Conservation (phyloP, 2,329 filamentous ascomycete genomes). For the Arthroderma uncinatum region DNA sequence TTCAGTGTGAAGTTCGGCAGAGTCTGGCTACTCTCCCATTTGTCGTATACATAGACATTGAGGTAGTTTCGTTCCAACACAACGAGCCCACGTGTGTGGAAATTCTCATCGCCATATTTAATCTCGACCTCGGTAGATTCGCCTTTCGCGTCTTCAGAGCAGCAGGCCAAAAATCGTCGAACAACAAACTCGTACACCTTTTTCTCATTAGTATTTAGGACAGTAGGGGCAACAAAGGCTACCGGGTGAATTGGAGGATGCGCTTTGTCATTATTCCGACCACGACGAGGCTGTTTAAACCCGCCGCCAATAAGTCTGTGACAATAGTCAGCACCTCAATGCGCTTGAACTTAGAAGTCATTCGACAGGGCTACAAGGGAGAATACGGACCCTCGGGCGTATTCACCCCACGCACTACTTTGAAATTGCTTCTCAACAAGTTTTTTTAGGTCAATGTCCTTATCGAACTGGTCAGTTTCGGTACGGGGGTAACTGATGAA, state of each 20-base stretch:
- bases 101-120: constrained; percentile 68
- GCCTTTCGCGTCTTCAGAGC: constrained; percentile 85
- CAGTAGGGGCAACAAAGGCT: constrained; percentile 57
- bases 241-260: constrained; percentile 96
- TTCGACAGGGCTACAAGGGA: neutral
- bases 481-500: constrained; percentile 97
- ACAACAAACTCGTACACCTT: constrained; percentile 87
- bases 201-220: constrained; percentile 54
- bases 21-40: constrained; percentile 79
- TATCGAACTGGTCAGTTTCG: constrained; percentile 91
- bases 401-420: constrained; percentile 65
- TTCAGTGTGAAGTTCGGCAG: constrained; percentile 68
- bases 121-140: constrained; percentile 77
- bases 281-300: constrained; percentile 71
- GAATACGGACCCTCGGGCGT: constrained; percentile 52
- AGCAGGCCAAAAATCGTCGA: constrained; percentile 86
- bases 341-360: neutral
- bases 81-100: constrained; percentile 69
- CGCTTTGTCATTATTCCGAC: constrained; percentile 86
- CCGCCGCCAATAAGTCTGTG: constrained; percentile 55
- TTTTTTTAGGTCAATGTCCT: constrained; percentile 68
- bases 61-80: constrained; percentile 87
- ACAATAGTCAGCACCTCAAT: neutral
- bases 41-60: constrained; percentile 91
- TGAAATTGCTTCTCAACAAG: constrained; percentile 75